Evolutionary conservation across 1,284 basidiomycete species (phyloP), one percentile per base, ranked within the genome.

Genomic region (Microbotryum violaceum): DNA sequence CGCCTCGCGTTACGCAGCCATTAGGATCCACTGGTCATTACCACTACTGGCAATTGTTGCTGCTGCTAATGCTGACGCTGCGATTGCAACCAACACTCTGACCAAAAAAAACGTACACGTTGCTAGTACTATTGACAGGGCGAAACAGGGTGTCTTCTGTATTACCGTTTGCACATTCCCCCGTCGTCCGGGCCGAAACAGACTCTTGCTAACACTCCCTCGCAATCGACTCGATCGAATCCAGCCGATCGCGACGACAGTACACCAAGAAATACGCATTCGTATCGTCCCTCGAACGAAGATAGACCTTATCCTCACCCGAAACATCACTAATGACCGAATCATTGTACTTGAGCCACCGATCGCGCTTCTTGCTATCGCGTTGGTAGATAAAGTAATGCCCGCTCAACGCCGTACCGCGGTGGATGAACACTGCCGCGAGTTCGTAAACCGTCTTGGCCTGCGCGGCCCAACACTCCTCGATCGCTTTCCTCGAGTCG

Each of bases 271-370:
- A 69, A 57, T 69, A 69, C 6, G 67, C 54, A 49, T 69, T 69
- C 55, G 63, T 62, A 37, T 69, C 66, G 14, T n/a, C 44, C 64
- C 59, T 69, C 42, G 58, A 59, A 23, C 58, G 62, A 20, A 49
- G 56, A 44, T 64, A 63, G 18, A 69, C 44, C 20, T 64, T 86
- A 70, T 89, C 87, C 6, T 82, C 82, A 74, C 88, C 88, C n/a
- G 78, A 74, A 2, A 87, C 86, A 27, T 82, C 79, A 5, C 82
- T 81, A 9, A 96, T 89, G 61, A 82, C 83, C 49, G 89, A 88
- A 73, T 94, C 91, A 73, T 93, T 93, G 78, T 92, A 96, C 76
- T 94, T 96, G 81, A 92, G 91, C 89, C 91, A 96, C 54, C 83
- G 81, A 63, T 92, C 85, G 7, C 85, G 83, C 20, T 83, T 77